These are phyloP conservation scores for Leccinum uliginosum DNA, from an alignment of 768 basidiomycete species.

Conservation along the genomic window DNA sequence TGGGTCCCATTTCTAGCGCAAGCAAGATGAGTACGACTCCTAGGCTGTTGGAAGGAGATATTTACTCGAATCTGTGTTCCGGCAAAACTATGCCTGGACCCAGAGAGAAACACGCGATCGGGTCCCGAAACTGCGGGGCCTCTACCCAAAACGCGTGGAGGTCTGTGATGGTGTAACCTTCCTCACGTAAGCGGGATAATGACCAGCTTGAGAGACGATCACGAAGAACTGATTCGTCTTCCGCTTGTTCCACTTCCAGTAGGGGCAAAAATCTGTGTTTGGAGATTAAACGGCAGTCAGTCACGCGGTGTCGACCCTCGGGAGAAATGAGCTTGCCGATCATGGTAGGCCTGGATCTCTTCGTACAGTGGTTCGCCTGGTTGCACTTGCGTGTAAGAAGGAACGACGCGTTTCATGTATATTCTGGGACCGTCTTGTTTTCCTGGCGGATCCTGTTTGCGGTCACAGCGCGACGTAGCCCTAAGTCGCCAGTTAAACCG, in stretches of 20 bases:
- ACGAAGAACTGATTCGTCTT: conserved; percentile 54
- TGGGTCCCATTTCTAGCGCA: conserved; percentile 61
- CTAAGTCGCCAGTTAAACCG: conserved; percentile 63
- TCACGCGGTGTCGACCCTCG: neutral
- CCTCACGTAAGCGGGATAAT: conserved; percentile 51
- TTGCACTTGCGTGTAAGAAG: conserved; percentile 31
- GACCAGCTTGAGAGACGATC: conserved; percentile 70
- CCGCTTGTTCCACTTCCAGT: conserved; percentile 55
- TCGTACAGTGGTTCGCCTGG: conserved; percentile 42
- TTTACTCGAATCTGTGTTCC: conserved; percentile 69
- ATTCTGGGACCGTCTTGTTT: conserved; percentile 14
- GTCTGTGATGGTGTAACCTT: conserved; percentile 69
- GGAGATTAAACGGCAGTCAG: neutral
- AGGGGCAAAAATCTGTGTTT: conserved; percentile 44
- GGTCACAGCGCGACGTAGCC: conserved; percentile 41
- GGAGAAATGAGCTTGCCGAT: conserved; percentile 38
- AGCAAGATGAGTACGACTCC: conserved; percentile 1
- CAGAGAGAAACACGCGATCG: conserved; percentile 59
- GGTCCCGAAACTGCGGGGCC: conserved; percentile 57
- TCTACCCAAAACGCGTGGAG: conserved; percentile 68
- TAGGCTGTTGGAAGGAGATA: conserved; percentile 2
- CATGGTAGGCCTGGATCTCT: conserved; percentile 50
- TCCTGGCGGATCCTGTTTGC: conserved; percentile 10
- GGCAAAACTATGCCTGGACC: conserved; percentile 63
- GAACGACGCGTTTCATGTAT: conserved; percentile 37